phyloP scores from a whole-genome alignment of 768 basidiomycete species.

The Termitomyces bulborhizus region DNA sequence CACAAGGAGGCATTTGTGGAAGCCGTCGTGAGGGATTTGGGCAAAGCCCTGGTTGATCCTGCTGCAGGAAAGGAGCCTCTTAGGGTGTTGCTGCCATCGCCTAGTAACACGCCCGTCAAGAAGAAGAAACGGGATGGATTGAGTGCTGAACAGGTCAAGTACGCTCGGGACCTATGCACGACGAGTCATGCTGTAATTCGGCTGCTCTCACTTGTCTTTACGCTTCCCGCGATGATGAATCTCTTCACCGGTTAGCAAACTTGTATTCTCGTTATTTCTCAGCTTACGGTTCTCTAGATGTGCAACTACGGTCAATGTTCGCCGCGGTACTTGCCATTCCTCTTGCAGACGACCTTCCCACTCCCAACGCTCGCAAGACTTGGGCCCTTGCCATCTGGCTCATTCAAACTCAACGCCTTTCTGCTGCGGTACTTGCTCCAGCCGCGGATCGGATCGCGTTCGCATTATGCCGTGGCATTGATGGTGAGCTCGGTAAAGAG shows the following conservation, averaged over 20 bases:
- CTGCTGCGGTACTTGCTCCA: constrained; percentile 51
- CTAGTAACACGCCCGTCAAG: constrained; percentile 51
- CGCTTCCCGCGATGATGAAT: constrained; percentile 48
- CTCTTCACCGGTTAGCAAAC: constrained; percentile 55
- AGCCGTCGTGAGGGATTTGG: constrained; percentile 64
- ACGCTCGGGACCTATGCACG: constrained; percentile 74
- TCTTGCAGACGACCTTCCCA: constrained; percentile 60
- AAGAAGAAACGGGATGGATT: constrained; percentile 63
- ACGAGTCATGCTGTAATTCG: constrained; percentile 66
- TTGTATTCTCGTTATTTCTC: constrained; percentile 6
- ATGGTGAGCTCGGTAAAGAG: constrained; percentile 82
- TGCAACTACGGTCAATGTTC: constrained; percentile 53
- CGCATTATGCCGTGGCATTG: constrained; percentile 69
- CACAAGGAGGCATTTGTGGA: constrained; percentile 44
- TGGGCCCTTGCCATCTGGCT: constrained; percentile 74
- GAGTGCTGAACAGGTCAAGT: constrained; percentile 72
- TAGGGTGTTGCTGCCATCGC: constrained; percentile 51
- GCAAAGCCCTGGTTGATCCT: constrained; percentile 60
- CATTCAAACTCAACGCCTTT: constrained; percentile 65
- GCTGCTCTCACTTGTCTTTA: constrained; percentile 54
- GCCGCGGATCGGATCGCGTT: constrained; percentile 64
- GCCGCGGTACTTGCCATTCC: constrained; percentile 68
- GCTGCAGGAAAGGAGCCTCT: constrained; percentile 16
- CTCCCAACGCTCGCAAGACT: constrained; percentile 83
- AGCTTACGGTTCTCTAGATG: constrained; percentile 31